A percentile compares a stretch with the other conserved stretches of the same genome.
These are phyloP conservation scores for Penicillium odoratum DNA, from an alignment of 495 filamentous ascomycete genomes.

Conservation along the genomic window DNA sequence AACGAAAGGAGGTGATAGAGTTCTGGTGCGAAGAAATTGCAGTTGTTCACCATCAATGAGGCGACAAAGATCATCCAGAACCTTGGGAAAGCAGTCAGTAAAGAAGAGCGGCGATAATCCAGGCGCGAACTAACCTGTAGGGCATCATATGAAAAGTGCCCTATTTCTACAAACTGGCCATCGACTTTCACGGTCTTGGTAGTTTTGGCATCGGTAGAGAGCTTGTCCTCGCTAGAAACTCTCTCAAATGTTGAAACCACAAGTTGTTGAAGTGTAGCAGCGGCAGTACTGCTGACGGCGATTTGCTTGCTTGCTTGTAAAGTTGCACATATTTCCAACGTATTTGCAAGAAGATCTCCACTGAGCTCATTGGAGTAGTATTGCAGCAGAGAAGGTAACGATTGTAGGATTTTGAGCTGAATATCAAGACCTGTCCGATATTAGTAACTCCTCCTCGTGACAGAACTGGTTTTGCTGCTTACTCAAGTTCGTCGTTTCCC, in stretches of 20 bases:
- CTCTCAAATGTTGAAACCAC: slow-evolving; percentile 92
- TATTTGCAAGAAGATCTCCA: slow-evolving; percentile 75
- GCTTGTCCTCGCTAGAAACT: slow-evolving; percentile 78
- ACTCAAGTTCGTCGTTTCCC: slow-evolving; percentile 73
- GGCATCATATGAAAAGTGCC: slow-evolving; percentile 81
- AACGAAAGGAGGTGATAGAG: slow-evolving; percentile 76
- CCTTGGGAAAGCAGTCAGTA: slow-evolving; percentile 39
- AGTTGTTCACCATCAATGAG: slow-evolving; percentile 80
- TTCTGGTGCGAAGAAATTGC: slow-evolving; percentile 72
- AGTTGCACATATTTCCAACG: slow-evolving; percentile 86
- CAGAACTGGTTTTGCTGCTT: slow-evolving; percentile 10
- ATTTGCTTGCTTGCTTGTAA: slow-evolving; percentile 86
- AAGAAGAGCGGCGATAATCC: background rate
- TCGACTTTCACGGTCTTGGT: slow-evolving; percentile 45
- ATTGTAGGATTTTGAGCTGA: slow-evolving; percentile 93
- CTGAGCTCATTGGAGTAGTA: slow-evolving; percentile 83
- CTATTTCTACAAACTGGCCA: slow-evolving; percentile 62
- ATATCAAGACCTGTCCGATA: slow-evolving; percentile 73
- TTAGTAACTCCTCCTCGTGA: slow-evolving; percentile 24
- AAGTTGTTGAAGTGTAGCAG: slow-evolving; percentile 91
- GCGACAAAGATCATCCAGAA: slow-evolving; percentile 88
- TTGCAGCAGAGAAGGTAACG: slow-evolving; percentile 85
- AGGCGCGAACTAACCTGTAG: slow-evolving; percentile 54
- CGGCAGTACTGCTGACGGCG: slow-evolving; percentile 91
- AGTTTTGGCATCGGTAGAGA: slow-evolving; percentile 43